A percentile compares a stretch with the other conserved stretches of the same genome.
Evolutionary conservation across 2,329 filamentous ascomycete genomes (phyloP).

Genomic region (Lasiodiplodia sp.): DNA sequence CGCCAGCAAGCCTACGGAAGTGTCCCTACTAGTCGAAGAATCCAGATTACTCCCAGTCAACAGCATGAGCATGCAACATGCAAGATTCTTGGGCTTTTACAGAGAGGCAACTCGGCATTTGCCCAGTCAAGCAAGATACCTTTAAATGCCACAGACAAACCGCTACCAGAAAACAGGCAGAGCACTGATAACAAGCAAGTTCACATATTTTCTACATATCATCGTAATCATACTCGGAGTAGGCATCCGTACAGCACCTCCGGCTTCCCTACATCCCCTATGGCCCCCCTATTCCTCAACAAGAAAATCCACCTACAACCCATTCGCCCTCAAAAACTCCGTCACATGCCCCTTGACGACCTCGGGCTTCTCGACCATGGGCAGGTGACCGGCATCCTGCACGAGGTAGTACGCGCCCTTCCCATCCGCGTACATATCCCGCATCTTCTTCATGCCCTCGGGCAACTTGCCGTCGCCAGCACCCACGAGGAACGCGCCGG

Average conservation of each 20-base stretch:
- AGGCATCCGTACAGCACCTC: not conserved
- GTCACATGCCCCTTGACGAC: slow-evolving; percentile 71
- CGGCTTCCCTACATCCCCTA: not conserved
- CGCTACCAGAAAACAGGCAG: too few relatives aligned
- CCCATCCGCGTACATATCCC: slow-evolving; percentile 43
- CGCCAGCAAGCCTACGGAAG: too few relatives aligned
- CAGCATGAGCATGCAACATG: too few relatives aligned
- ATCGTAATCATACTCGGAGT: not conserved
- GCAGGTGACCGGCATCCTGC: slow-evolving; percentile 77
- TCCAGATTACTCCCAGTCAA: too few relatives aligned
- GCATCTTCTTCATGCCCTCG: slow-evolving; percentile 81
- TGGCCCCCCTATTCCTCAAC: not conserved
- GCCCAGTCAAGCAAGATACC: too few relatives aligned
- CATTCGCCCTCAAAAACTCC: slow-evolving; percentile 55
- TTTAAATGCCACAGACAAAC: too few relatives aligned
- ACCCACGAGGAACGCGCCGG: slow-evolving; percentile 75
- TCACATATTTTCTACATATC: not conserved
- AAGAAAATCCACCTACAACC: not conserved
- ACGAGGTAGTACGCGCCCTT: slow-evolving; percentile 68
- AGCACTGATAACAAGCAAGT: too few relatives aligned
- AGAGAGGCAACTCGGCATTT: too few relatives aligned
- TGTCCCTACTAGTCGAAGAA: too few relatives aligned
- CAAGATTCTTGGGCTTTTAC: too few relatives aligned
- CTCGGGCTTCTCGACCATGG: slow-evolving; percentile 79
- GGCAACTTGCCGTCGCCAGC: slow-evolving; percentile 77